A percentile compares a stretch with the other conserved stretches of the same genome.
Conservation (phyloP, 495 filamentous ascomycete genomes). For the Daldinia decipiens region DNA sequence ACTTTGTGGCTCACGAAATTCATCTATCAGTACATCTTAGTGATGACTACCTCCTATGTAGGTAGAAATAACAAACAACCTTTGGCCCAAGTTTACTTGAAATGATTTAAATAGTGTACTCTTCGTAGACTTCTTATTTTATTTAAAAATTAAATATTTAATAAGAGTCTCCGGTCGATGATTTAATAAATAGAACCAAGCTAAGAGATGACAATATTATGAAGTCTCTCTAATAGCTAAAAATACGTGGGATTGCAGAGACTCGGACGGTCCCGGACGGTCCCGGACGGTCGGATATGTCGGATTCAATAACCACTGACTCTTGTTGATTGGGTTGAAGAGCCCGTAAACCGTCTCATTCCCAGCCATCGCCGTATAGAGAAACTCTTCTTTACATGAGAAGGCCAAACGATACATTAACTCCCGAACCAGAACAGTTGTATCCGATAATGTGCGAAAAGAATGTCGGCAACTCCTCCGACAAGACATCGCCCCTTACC, state of each 20-base stretch:
- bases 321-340: background rate
- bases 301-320: background rate
- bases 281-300: slow-evolving; percentile 8
- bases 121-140: background rate
- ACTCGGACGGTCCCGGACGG: slow-evolving; percentile 6
- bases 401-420: background rate
- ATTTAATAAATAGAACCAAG: background rate
- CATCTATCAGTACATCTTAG: background rate
- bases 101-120: background rate
- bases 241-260: background rate
- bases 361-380: background rate
- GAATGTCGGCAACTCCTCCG: slow-evolving; percentile 25
- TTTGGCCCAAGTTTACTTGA: background rate
- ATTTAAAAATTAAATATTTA: background rate
- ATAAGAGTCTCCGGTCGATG: background rate
- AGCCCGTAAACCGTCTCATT: background rate
- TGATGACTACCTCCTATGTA: no score
- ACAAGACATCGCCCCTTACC: slow-evolving; percentile 41
- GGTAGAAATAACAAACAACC: background rate
- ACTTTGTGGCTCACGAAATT: background rate
- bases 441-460: slow-evolving; percentile 25
- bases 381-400: background rate
- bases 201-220: background rate
- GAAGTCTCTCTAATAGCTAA: background rate
- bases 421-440: background rate